phyloP scores from a whole-genome alignment of 108 stramenopile genomes.

The Chaetoceros tenuissimus region DNA sequence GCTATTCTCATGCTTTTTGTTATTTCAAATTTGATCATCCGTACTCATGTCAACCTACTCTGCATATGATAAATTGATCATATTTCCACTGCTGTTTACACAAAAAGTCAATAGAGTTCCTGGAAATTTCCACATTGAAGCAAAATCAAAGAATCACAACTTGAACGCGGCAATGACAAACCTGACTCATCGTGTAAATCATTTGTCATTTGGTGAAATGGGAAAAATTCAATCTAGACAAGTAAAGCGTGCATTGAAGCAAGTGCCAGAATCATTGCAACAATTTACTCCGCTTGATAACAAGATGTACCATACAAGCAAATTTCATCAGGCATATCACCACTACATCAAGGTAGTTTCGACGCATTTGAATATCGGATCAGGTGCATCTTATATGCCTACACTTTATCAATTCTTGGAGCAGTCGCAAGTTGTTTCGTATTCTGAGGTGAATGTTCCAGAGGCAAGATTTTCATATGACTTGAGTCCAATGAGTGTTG shows the following conservation, averaged over 20 bases:
- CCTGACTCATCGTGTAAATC: conserved; percentile 89
- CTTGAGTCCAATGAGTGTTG: conserved; percentile 87
- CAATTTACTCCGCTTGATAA: conserved; percentile 84
- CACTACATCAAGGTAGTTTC: conserved; percentile 99
- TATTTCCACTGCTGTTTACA: no score
- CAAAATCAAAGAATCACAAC: conserved; percentile 89
- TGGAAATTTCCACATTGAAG: conserved; percentile 96
- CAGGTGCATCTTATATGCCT: conserved; percentile 35
- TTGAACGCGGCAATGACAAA: conserved; percentile 94
- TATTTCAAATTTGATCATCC: no score
- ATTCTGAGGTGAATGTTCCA: conserved; percentile 65
- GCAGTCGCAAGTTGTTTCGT: conserved; percentile 76
- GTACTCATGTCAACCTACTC: no score
- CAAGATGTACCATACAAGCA: conserved; percentile 39
- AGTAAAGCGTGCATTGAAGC: conserved; percentile 47
- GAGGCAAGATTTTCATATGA: conserved; percentile 87
- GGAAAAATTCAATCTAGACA: conserved; percentile 43
- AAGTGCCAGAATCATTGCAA: conserved; percentile 73
- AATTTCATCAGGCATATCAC: conserved; percentile 89
- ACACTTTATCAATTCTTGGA: conserved; percentile 77
- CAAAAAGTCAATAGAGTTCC: conserved; percentile 93
- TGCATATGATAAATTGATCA: no score
- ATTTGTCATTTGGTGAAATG: conserved; percentile 74
- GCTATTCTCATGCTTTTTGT: no score
- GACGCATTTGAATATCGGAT: conserved; percentile 75